phyloP scores from a whole-genome alignment of 192 early-diverging fungal species.

The Nowakowskiella sp. region DNA sequence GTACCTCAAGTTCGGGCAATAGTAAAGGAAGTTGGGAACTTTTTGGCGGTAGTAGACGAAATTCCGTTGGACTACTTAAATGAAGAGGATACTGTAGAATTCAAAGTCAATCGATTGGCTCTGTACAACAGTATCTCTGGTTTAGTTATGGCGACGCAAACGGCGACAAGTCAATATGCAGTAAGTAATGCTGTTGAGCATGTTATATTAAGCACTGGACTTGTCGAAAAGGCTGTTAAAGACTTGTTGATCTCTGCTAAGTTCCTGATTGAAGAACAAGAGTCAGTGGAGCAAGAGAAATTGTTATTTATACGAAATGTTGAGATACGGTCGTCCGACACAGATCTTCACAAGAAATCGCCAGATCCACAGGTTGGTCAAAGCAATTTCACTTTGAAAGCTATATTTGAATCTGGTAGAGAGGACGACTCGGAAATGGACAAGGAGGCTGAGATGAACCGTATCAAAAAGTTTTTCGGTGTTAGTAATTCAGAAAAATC shows the following conservation, averaged over 20 bases:
- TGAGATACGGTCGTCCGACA: too few relatives aligned
- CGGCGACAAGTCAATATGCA: slow-evolving; percentile 44
- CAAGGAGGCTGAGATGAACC: too few relatives aligned
- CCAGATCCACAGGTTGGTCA: too few relatives aligned
- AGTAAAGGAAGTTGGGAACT: slow-evolving; percentile 47
- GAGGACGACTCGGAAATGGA: too few relatives aligned
- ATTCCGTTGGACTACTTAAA: slow-evolving; percentile 33
- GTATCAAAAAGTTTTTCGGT: too few relatives aligned
- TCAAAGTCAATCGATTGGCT: slow-evolving; percentile 51
- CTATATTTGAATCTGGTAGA: too few relatives aligned
- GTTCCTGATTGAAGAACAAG: slow-evolving; percentile 52
- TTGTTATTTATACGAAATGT: too few relatives aligned
- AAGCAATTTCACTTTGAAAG: too few relatives aligned
- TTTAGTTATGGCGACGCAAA: slow-evolving; percentile 52
- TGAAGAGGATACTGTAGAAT: slow-evolving; percentile 36
- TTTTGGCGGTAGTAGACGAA: slow-evolving; percentile 43
- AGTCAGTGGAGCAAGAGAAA: slow-evolving; percentile 37
- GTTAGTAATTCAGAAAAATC: too few relatives aligned
- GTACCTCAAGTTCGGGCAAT: slow-evolving; percentile 27
- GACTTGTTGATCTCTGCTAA: slow-evolving; percentile 49
- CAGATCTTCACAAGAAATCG: too few relatives aligned
- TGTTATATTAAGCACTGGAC: slow-evolving; percentile 39
- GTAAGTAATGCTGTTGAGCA: slow-evolving; percentile 45
- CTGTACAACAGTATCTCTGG: slow-evolving; percentile 59
- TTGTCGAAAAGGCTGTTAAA: slow-evolving; percentile 45